phyloP scores from a whole-genome alignment of 108 stramenopile genomes.

The Cafeteria roenbergensis region DNA sequence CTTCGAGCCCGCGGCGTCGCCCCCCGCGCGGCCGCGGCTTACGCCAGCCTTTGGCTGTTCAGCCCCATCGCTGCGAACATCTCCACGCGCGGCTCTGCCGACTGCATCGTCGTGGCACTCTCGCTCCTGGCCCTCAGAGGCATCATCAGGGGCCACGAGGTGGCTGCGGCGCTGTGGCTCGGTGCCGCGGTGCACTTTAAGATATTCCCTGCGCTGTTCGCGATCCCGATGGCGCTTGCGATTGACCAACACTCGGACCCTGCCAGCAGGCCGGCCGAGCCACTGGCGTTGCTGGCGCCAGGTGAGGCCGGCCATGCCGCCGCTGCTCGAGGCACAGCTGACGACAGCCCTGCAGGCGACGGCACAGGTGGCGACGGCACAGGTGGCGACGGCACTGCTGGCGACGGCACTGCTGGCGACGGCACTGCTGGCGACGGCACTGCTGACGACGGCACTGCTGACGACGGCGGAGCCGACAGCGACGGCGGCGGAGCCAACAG shows the following conservation, averaged over 20 bases:
- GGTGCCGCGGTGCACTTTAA: constrained; percentile 42
- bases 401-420: constrained; percentile 38
- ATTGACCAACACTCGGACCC: no score
- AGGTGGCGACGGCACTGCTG: constrained; percentile 56
- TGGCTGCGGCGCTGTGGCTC: constrained; percentile 6
- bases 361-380: no score
- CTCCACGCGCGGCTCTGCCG: constrained; percentile 22
- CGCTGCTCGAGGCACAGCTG: neutral
- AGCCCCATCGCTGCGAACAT: constrained; percentile 19
- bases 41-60: constrained; percentile 14
- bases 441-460: no score
- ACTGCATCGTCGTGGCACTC: constrained; percentile 16
- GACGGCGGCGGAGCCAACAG: no score
- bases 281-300: neutral
- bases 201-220: constrained; percentile 44
- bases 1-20: neutral
- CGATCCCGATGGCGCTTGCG: constrained; percentile 25
- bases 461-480: no score
- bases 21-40: neutral
- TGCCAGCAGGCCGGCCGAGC: no score
- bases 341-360: neutral
- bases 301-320: constrained; percentile 4
- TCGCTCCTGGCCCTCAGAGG: neutral
- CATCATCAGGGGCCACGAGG: neutral
- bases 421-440: constrained; percentile 43